Percentiles rank a stretch among this genome's conserved stretches.
Evolutionary conservation across 306 rosid species (phyloP).

Genomic region (Trifolium fragiferum): DNA sequence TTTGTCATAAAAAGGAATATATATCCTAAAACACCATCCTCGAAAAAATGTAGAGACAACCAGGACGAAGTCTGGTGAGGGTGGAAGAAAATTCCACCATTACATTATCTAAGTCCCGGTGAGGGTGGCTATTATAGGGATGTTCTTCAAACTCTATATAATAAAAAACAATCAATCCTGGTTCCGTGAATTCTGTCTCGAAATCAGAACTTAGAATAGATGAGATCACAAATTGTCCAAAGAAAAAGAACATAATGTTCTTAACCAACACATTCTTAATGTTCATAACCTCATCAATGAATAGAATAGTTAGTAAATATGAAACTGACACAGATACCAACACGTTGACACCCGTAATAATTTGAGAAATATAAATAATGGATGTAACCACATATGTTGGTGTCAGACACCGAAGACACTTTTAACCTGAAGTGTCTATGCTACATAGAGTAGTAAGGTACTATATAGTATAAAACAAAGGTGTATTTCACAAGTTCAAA

Average conservation of each 20-base stretch:
- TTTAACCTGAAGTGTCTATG: neutral
- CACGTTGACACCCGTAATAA: neutral
- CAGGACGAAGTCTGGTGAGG: neutral
- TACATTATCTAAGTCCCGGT: neutral
- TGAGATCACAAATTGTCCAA: neutral
- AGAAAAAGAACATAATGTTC: neutral
- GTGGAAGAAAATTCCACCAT: neutral
- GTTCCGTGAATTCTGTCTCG: neutral
- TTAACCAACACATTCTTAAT: too few species aligned
- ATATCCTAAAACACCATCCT: neutral
- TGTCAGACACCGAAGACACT: neutral
- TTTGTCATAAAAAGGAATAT: constrained; percentile 6
- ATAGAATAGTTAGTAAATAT: neutral
- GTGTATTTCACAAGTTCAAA: neutral
- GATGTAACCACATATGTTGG: neutral
- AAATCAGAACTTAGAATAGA: neutral
- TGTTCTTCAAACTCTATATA: constrained; percentile 16
- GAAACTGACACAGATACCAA: neutral
- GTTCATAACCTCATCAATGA: neutral
- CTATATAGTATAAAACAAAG: neutral
- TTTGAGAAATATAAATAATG: neutral
- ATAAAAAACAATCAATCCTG: constrained; percentile 7
- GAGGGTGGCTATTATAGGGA: neutral
- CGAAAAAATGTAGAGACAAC: constrained; percentile 7
- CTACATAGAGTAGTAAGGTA: neutral